Base-by-base conservation (phyloP, 257 asterid species). In the Gentiana macrophylla region DNA sequence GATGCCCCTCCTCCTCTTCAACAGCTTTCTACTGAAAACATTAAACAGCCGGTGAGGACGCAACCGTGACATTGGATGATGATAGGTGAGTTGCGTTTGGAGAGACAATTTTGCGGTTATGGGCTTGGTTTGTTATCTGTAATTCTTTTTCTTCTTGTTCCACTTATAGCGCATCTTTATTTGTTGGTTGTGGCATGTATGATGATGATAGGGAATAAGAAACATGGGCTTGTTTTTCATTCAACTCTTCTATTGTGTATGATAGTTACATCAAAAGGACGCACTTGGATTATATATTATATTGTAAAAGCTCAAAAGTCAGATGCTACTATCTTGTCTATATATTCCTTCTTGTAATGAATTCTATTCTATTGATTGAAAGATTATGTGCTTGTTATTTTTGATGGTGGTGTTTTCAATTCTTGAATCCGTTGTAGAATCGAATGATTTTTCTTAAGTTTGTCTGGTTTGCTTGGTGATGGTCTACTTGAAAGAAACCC, bases 61-160 rank as follows among this genome's bases (percentile, higher is more conserved):
- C 50, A 72, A 55, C 86, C 66, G 79, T 41, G 44, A 38, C 6
- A 4, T 2, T 41, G 2, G 46, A 41, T 75, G 58, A 52, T 81
- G 86, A 79, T 62, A 63, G 80, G 84, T 76, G 81, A 74, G 81
- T 71, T 70, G 77, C 70, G 52, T 59, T 33, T 63, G 77, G 77
- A 78, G 84, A 72, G 70, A 77, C 81, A 86, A 73, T 89, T 89
- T 89, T 89, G 94, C 86, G 72, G 83, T 56, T 62, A 70, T 59
- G 78, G 77, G 72, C 72, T 78, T 72, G 80, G 64, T 74, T 73
- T 70, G 59, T 74, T 10, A 3, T 38, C 46, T 62, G 72, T 71
- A 70, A 53, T 61, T 65, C 55, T 75, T 61, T 67, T 59, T 62
- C 53, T 67, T 63, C 66, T 67, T 52, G 59, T 68, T 61, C 56